Evolutionary conservation across 805 yeast species (phyloP).

Genomic region (Saturnispora mendoncae): DNA sequence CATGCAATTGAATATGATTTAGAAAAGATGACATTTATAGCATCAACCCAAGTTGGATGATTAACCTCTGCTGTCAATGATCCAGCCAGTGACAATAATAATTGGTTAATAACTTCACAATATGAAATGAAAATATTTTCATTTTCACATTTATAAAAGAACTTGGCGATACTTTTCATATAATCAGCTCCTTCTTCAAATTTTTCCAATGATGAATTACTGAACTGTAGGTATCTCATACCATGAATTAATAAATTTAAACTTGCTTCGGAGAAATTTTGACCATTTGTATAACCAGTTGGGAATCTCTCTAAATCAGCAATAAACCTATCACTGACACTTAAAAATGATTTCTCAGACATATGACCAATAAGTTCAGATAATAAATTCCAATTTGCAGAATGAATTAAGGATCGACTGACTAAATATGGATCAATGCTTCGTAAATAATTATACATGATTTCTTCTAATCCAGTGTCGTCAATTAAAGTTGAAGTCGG

Average conservation of each 20-base stretch:
- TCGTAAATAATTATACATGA: constrained; percentile 80
- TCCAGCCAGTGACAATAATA: constrained; percentile 77
- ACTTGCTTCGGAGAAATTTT: constrained; percentile 34
- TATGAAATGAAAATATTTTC: constrained; percentile 65
- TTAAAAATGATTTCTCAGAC: constrained; percentile 74
- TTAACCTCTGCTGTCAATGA: constrained; percentile 87
- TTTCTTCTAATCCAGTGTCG: constrained; percentile 81
- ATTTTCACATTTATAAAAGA: constrained; percentile 58
- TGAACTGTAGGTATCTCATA: constrained; percentile 74
- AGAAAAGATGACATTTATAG: constrained; percentile 56
- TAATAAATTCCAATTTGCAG: constrained; percentile 89
- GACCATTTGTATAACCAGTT: constrained; percentile 31
- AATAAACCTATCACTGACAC: constrained; percentile 88
- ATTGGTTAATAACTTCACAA: constrained; percentile 70
- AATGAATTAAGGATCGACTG: constrained; percentile 62
- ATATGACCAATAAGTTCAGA: constrained; percentile 85
- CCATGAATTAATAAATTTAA: constrained; percentile 77
- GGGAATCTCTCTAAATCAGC: constrained; percentile 87
- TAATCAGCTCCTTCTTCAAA: constrained; percentile 94
- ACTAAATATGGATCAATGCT: constrained; percentile 73
- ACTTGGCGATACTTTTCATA: constrained; percentile 75
- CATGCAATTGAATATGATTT: constrained; percentile 37
- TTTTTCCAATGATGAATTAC: constrained; percentile 77
- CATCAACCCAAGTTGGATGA: constrained; percentile 90
- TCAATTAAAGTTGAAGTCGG: constrained; percentile 66